Evolutionary conservation across 2,329 filamentous ascomycete species (phyloP).

Genomic region (Fusarium dimerum): DNA sequence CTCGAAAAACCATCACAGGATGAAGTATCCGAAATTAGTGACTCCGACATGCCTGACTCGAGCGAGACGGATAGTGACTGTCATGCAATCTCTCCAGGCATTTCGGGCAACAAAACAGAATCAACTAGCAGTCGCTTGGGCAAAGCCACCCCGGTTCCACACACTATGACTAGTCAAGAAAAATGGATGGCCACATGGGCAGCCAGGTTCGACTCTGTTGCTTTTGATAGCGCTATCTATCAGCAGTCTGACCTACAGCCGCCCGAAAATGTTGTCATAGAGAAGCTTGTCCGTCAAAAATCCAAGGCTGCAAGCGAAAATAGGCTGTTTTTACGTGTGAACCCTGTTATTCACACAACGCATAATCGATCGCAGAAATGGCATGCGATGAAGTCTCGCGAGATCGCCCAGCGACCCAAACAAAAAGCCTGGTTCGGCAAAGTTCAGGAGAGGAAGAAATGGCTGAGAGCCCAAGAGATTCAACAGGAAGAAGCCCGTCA

Average conservation of each 20-base stretch:
- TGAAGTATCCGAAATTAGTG: too few relatives aligned
- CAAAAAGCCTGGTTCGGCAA: constrained; percentile 55
- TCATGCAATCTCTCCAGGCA: neutral
- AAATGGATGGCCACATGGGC: neutral
- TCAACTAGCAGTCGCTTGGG: neutral
- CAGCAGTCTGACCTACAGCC: constrained; percentile 31
- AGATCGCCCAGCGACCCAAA: constrained; percentile 50
- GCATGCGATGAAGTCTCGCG: constrained; percentile 47
- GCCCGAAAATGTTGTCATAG: constrained; percentile 23
- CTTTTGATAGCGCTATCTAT: constrained; percentile 44
- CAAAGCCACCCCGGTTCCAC: neutral
- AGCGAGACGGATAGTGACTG: too few relatives aligned
- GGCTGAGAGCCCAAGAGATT: constrained; percentile 27
- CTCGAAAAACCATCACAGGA: too few relatives aligned
- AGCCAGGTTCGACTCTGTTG: constrained; percentile 23
- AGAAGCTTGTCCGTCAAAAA: constrained; percentile 4
- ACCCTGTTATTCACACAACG: constrained; percentile 53
- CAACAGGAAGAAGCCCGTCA: constrained; percentile 13
- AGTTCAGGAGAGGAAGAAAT: constrained; percentile 40
- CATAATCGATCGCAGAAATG: constrained; percentile 46
- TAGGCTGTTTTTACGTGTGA: constrained; percentile 46
- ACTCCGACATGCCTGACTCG: too few relatives aligned
- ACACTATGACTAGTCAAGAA: neutral
- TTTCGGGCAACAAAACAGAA: neutral
- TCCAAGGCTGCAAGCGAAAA: constrained; percentile 17